These are phyloP conservation scores for Vigna radiata DNA, from an alignment of 306 rosid species.

Conservation along the genomic window DNA sequence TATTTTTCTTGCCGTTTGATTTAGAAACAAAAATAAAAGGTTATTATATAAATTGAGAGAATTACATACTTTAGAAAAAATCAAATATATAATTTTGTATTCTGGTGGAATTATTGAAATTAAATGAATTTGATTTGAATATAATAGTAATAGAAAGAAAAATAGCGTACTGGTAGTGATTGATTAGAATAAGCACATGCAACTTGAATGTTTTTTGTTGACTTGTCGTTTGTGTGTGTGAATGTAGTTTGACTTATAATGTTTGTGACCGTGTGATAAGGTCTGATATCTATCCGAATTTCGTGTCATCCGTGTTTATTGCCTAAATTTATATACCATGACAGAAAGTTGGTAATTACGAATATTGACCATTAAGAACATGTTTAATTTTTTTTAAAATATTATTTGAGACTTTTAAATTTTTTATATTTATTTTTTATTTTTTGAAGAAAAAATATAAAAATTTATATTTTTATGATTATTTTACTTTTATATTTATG, in stretches of 20 bases:
- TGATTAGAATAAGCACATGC: conserved; percentile 1
- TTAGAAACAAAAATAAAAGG: too few species aligned
- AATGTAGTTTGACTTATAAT: conserved; percentile 16
- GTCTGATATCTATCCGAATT: neutral
- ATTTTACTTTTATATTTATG: too few species aligned
- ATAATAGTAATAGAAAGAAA: neutral
- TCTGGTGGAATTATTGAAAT: neutral
- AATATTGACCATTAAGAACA: too few species aligned
- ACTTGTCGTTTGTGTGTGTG: neutral
- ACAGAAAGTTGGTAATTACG: too few species aligned
- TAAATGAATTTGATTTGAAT: neutral
- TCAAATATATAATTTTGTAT: neutral
- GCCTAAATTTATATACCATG: neutral
- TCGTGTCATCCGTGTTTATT: neutral
- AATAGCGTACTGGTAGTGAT: neutral
- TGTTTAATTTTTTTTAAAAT: too few species aligned
- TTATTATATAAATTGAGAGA: too few species aligned
- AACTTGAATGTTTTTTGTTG: conserved; percentile 34
- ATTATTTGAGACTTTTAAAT: too few species aligned
- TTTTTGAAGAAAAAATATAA: too few species aligned
- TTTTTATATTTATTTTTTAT: too few species aligned
- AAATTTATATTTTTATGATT: too few species aligned
- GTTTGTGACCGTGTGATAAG: neutral
- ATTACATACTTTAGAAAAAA: too few species aligned
- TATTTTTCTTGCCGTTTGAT: too few species aligned